Percentiles rank a stretch among this genome's conserved stretches.
Evolutionary conservation across 192 early-diverging fungal species (phyloP).

Genomic region (Fimicolochytrium jonesii): DNA sequence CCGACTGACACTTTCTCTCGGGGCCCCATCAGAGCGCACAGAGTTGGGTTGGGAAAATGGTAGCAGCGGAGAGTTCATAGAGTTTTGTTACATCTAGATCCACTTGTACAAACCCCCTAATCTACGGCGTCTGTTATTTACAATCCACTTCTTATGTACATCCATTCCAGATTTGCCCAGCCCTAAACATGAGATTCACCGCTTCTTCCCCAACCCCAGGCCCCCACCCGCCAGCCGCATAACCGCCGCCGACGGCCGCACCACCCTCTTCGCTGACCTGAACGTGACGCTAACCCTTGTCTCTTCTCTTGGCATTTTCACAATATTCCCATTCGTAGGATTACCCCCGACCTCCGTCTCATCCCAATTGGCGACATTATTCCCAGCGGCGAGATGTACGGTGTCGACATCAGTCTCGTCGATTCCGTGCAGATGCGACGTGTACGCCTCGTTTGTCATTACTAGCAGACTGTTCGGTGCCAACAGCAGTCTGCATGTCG

Average conservation of each 20-base stretch:
- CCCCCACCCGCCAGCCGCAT: constrained; percentile 6
- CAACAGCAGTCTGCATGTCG: constrained; percentile 11
- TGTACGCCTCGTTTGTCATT: constrained; percentile 32
- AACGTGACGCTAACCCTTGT: constrained; percentile 39
- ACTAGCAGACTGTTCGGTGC: constrained; percentile 35
- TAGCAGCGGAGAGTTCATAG: too few species aligned
- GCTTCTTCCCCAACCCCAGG: too few species aligned
- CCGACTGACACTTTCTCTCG: too few species aligned
- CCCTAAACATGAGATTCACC: too few species aligned
- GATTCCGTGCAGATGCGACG: constrained; percentile 34
- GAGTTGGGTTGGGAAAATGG: too few species aligned
- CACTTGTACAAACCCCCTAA: too few species aligned
- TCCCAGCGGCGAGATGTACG: background rate
- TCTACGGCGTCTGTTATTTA: too few species aligned
- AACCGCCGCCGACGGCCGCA: constrained; percentile 14
- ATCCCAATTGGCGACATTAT: background rate
- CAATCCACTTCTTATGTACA: too few species aligned
- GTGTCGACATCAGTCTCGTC: constrained; percentile 17
- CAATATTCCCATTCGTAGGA: background rate
- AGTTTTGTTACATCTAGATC: too few species aligned
- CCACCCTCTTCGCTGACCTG: constrained; percentile 25
- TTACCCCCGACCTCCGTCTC: background rate
- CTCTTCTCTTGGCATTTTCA: background rate
- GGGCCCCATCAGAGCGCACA: too few species aligned
- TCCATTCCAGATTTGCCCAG: too few species aligned